phyloP scores from a whole-genome alignment of 2,329 filamentous ascomycete genomes.

The Pezicula carpinea region DNA sequence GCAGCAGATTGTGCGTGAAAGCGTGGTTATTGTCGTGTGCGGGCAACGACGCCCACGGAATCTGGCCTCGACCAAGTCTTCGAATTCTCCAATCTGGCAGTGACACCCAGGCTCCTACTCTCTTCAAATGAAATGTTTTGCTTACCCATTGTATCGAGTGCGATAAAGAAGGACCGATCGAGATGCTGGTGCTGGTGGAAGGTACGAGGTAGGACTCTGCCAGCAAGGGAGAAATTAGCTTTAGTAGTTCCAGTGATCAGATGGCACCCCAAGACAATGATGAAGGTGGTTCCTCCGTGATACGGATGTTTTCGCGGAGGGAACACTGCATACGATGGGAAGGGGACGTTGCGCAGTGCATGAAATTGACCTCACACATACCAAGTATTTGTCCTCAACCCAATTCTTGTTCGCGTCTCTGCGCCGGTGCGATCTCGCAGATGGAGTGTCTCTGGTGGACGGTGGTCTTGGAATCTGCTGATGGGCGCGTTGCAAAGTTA shows the following conservation, averaged over 20 bases:
- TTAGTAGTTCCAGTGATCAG: constrained; percentile 7
- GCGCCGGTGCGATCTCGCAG: constrained; percentile 12
- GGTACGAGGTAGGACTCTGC: constrained; percentile 16
- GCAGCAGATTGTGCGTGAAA: constrained; percentile 4
- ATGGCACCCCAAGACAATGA: not conserved
- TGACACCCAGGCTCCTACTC: constrained; percentile 7
- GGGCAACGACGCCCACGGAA: not conserved
- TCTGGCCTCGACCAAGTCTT: not conserved
- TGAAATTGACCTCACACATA: constrained; percentile 21
- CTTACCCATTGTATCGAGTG: constrained; percentile 30
- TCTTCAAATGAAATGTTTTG: constrained; percentile 20
- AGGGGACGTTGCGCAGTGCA: constrained; percentile 15
- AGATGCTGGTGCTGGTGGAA: constrained; percentile 29
- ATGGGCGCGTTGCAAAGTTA: constrained; percentile 15
- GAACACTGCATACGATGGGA: constrained; percentile 12
- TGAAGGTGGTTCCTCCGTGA: not conserved
- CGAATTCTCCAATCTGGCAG: not conserved
- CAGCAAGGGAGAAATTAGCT: constrained; percentile 16
- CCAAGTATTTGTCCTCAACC: constrained; percentile 16
- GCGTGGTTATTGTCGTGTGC: not conserved
- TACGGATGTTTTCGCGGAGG: not conserved
- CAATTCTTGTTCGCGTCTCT: constrained; percentile 3
- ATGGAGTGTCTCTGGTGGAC: constrained; percentile 3
- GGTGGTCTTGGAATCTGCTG: constrained; percentile 12
- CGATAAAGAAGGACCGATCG: constrained; percentile 25